Conservation (phyloP, 2,329 filamentous ascomycete species). For the Epichloe typhina region DNA sequence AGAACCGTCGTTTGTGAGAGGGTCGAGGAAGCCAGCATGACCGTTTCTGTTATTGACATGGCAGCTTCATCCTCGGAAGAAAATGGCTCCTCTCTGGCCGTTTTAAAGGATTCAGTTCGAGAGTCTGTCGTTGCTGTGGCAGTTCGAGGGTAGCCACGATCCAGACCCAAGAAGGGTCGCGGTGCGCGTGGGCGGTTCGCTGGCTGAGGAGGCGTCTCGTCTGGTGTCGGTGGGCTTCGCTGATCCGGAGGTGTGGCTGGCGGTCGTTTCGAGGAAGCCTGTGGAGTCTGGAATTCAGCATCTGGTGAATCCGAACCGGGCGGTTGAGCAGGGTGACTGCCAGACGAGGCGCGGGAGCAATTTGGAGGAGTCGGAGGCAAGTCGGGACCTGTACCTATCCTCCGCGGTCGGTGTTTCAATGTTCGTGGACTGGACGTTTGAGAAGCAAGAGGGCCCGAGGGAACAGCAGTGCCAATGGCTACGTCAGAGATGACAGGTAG, state of each 20-base stretch:
- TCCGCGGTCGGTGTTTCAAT: constrained; percentile 28
- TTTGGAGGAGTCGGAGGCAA: constrained; percentile 51
- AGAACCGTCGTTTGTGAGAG: constrained; percentile 32
- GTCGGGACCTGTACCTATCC: constrained; percentile 32
- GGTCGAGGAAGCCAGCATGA: constrained; percentile 22
- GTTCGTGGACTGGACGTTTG: constrained; percentile 23
- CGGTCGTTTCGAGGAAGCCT: constrained; percentile 24
- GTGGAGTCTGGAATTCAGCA: constrained; percentile 24
- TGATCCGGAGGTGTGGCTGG: constrained; percentile 52
- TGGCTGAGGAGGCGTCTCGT: constrained; percentile 56
- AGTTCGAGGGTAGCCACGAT: constrained; percentile 37
- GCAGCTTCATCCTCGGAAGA: constrained; percentile 48
- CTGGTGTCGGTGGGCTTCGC: constrained; percentile 59
- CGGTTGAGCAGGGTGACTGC: constrained; percentile 30
- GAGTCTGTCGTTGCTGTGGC: constrained; percentile 45
- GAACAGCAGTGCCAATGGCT: constrained; percentile 14
- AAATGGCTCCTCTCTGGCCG: constrained; percentile 51
- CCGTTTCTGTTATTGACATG: constrained; percentile 27
- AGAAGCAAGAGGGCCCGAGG: neutral
- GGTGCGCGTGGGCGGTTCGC: constrained; percentile 28
- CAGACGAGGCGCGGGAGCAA: constrained; percentile 45
- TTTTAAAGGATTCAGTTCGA: constrained; percentile 58
- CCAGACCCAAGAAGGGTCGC: constrained; percentile 30
- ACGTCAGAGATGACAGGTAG: constrained; percentile 12
- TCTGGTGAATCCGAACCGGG: constrained; percentile 28